Percentiles rank a stretch among this genome's conserved stretches.
Evolutionary conservation across 208 protist genomes (phyloP).

Genomic region (Wallacemonas collosoma): DNA sequence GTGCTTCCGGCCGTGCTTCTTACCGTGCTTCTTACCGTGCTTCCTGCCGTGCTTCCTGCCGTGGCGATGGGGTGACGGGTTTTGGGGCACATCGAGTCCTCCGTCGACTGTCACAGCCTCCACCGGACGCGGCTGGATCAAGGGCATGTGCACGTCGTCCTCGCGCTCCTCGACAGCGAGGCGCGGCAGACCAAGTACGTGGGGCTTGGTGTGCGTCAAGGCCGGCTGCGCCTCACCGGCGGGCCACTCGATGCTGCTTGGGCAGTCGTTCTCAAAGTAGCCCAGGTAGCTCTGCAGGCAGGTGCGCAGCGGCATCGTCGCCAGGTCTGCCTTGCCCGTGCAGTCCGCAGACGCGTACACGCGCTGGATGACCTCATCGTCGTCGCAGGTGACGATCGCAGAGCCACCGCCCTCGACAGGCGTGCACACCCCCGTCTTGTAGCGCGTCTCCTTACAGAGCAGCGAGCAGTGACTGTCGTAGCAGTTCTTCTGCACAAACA

Average conservation of each 20-base stretch:
- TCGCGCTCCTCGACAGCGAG: neutral
- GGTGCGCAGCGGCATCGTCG: conserved; percentile 42
- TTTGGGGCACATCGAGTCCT: too few relatives aligned
- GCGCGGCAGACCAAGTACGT: conserved; percentile 14
- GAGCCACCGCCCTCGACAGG: conserved; percentile 33
- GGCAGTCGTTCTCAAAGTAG: conserved; percentile 61
- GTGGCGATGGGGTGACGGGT: neutral
- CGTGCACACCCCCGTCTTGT: conserved; percentile 44
- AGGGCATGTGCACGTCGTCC: neutral
- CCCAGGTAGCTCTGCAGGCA: conserved; percentile 54
- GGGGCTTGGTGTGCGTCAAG: neutral
- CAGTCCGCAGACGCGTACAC: conserved; percentile 39
- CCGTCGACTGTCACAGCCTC: neutral
- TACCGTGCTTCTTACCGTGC: conserved; percentile 29
- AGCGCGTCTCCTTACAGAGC: conserved; percentile 38
- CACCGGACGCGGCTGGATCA: neutral
- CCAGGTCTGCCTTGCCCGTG: conserved; percentile 25
- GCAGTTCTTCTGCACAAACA: conserved; percentile 46
- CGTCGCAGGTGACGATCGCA: conserved; percentile 43
- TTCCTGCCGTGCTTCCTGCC: conserved; percentile 28
- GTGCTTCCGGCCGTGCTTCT: conserved; percentile 10
- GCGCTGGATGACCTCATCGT: conserved; percentile 26
- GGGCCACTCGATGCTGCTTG: neutral
- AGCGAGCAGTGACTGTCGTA: conserved; percentile 36
- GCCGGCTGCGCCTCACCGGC: neutral